phyloP scores from a whole-genome alignment of 1,284 basidiomycete genomes.

The Porodaedalea pini region DNA sequence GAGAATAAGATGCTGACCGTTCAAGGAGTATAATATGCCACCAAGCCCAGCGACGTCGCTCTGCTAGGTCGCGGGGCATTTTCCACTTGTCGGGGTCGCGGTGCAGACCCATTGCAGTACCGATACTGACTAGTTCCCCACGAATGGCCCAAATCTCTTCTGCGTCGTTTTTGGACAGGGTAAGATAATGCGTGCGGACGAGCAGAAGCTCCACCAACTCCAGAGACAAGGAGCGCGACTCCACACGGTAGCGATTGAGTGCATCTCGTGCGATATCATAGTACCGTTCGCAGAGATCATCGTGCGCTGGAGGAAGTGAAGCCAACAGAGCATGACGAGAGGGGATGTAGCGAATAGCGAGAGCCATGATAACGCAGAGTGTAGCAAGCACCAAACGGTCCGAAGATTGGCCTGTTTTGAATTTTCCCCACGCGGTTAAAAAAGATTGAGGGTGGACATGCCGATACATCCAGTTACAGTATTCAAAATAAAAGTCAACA shows the following conservation, averaged over 20 bases:
- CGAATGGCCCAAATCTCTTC: constrained; percentile 77
- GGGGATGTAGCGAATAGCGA: constrained; percentile 69
- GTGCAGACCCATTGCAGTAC: constrained; percentile 78
- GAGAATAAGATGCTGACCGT: constrained; percentile 43
- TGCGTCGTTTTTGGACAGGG: constrained; percentile 65
- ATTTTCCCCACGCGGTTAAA: constrained; percentile 61
- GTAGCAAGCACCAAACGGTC: constrained; percentile 69
- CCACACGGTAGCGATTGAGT: constrained; percentile 57
- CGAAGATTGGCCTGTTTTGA: constrained; percentile 59
- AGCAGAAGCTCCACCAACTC: constrained; percentile 73
- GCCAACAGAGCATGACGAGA: constrained; percentile 53
- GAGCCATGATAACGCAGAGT: constrained; percentile 65
- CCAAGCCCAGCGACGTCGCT: constrained; percentile 80
- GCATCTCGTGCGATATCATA: constrained; percentile 64
- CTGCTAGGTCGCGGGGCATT: constrained; percentile 62
- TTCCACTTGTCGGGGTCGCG: constrained; percentile 73
- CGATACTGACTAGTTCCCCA: constrained; percentile 70
- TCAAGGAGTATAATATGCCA: constrained; percentile 80
- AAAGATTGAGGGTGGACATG: constrained; percentile 66
- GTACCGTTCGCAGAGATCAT: constrained; percentile 59
- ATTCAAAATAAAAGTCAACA: constrained; percentile 73
- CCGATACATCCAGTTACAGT: constrained; percentile 81
- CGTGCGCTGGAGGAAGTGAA: constrained; percentile 37
- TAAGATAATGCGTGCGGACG: constrained; percentile 65
- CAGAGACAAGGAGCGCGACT: constrained; percentile 61